Base-by-base conservation (phyloP, 2,329 filamentous ascomycete genomes). In the Sclerotinia spermophila region DNA sequence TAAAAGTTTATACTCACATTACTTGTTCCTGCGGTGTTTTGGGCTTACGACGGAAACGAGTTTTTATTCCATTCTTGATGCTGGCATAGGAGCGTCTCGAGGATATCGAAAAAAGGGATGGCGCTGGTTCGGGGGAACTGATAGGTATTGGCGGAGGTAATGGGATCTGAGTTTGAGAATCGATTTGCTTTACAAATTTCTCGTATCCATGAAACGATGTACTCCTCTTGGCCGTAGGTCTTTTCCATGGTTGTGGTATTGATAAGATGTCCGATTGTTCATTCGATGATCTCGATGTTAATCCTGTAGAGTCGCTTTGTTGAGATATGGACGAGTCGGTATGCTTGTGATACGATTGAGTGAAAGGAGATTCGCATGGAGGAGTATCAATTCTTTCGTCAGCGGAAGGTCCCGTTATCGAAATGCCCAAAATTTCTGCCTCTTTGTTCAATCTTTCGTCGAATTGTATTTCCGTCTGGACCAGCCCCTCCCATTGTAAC, bases 121-220 rank as follows among this genome's bases (percentile, higher is more conserved):
- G 73, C 0, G 76, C 71, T n/a, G 74, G 72, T 35, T 78, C 75
- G 4, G 74, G 74, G 24, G 73, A 48, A 13, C 73, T 71, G 40
- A 70, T 71, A 35, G 68, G 51, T 30, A 71, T 70, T 24, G 67
- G 67, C 5, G 56, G 24, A 55, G 33, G 64, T 40, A 68, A 70
- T 24, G 40, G 58, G 55, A 70, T 73, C 19, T 67, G 65, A 27
- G 60, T 59, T 40, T 73, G 71, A 61, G 75, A 69, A 27, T 74
- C 75, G 42, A 73, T 70, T 48, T 77, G 73, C 42, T 68, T 72
- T 45, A 79, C 51, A 65, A 75, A 79, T 69, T 75, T 78, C 30
- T 77, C 77, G 68, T 79, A 79, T 44, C 77, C 77, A 11, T 75
- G 72, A 68, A 79, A 79, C 5, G 77, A 79, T 42, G 77, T 53